Percentiles rank a stretch among this genome's conserved stretches.
Conservation (phyloP, 768 basidiomycete genomes). For the Tylopilus vinaceipallidus region DNA sequence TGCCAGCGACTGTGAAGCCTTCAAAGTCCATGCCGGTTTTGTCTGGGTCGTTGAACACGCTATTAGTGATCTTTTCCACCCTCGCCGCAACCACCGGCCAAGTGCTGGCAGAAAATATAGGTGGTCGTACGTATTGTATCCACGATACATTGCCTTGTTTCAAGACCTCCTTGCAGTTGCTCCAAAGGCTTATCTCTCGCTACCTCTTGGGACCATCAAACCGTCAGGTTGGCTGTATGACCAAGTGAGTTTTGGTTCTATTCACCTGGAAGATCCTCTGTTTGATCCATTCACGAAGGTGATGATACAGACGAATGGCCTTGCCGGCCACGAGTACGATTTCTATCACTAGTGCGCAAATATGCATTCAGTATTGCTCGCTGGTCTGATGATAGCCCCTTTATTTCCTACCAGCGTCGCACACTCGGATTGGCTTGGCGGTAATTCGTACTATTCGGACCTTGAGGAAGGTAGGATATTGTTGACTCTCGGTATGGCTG, state of each 20-base stretch:
- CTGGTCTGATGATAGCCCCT: background rate
- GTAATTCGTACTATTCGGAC: background rate
- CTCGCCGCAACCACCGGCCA: background rate
- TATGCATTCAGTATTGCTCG: background rate
- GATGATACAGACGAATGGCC: slow-evolving; percentile 2
- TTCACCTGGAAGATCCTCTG: background rate
- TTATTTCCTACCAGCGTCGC: background rate
- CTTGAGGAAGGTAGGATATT: slow-evolving; percentile 1
- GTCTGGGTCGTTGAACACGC: no score
- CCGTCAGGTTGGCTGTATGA: slow-evolving; percentile 1
- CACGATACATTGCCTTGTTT: background rate
- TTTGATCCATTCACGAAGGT: background rate
- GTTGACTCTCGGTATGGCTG: background rate
- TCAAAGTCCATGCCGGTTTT: no score
- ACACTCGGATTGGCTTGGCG: background rate
- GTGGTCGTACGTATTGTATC: background rate
- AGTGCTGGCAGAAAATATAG: background rate
- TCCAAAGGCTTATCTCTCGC: background rate
- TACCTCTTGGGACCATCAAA: background rate
- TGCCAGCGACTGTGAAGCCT: no score
- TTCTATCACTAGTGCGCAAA: slow-evolving; percentile 3
- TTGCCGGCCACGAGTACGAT: background rate
- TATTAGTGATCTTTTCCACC: background rate
- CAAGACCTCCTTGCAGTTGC: background rate
- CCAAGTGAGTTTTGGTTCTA: background rate